A percentile compares a stretch with the other conserved stretches of the same genome.
Conservation (phyloP, 2,329 filamentous ascomycete species). For the Epicoccum nigrum region DNA sequence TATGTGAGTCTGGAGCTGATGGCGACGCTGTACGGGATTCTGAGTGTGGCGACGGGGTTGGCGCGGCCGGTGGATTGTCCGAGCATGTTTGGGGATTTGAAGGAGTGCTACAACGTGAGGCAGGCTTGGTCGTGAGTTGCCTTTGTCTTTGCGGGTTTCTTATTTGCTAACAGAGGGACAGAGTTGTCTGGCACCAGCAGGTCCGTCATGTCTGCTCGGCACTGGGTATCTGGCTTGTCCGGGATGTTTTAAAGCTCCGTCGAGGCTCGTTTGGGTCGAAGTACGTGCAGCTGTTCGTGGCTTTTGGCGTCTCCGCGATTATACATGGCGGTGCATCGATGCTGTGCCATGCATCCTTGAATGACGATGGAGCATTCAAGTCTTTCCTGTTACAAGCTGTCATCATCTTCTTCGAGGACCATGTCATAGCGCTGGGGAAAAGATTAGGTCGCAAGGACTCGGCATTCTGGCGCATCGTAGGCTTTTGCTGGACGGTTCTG, state of each 20-base stretch:
- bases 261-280: slow-evolving; percentile 39
- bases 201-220: slow-evolving; percentile 28
- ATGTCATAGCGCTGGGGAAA: slow-evolving; percentile 33
- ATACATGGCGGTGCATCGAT: slow-evolving; percentile 29
- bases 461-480: slow-evolving; percentile 25
- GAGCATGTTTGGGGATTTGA: slow-evolving; percentile 28
- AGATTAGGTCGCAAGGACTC: slow-evolving; percentile 24
- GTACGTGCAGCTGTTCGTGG: slow-evolving; percentile 38
- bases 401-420: slow-evolving; percentile 39
- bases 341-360: slow-evolving; percentile 17
- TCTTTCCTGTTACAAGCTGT: slow-evolving; percentile 34
- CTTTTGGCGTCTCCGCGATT: slow-evolving; percentile 27
- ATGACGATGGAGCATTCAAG: slow-evolving; percentile 24
- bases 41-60: slow-evolving; percentile 25
- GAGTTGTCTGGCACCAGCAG: slow-evolving; percentile 35
- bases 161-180: not conserved
- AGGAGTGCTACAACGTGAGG: slow-evolving; percentile 25
- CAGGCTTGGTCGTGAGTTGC: slow-evolving; percentile 34
- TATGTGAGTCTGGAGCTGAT: slow-evolving; percentile 24
- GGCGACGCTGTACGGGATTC: not conserved
- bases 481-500: slow-evolving; percentile 29
- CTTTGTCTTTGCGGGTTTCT: not conserved
- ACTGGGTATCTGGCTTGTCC: slow-evolving; percentile 23
- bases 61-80: slow-evolving; percentile 36
- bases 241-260: slow-evolving; percentile 25